phyloP scores from a whole-genome alignment of 768 basidiomycete genomes.

The Exidia glandulosa region DNA sequence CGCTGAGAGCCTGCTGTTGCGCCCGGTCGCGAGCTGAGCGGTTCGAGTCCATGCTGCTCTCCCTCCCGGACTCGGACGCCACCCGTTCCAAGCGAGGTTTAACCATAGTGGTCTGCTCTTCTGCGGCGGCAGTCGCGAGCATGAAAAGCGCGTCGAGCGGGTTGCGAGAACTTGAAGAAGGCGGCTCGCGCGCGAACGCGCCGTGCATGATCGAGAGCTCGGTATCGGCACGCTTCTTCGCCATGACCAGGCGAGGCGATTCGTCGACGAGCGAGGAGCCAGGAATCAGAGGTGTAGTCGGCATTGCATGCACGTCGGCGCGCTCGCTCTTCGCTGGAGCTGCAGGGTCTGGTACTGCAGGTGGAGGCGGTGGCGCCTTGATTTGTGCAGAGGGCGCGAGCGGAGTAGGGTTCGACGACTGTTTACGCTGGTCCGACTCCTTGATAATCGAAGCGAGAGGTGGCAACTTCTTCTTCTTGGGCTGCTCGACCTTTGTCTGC shows the following conservation, averaged over 20 bases:
- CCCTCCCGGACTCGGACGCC: background rate
- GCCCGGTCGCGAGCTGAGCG: background rate
- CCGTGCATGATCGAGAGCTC: background rate
- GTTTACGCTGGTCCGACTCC: background rate
- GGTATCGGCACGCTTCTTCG: background rate
- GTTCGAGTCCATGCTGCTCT: background rate
- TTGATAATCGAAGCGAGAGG: background rate
- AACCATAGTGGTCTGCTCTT: background rate
- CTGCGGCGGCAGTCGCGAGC: background rate
- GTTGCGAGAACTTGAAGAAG: background rate
- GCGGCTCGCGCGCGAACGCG: background rate
- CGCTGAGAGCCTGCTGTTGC: background rate
- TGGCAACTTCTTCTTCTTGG: background rate
- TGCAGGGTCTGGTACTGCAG: background rate
- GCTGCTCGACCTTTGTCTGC: too few relatives aligned
- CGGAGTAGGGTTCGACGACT: background rate
- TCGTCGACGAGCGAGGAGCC: background rate
- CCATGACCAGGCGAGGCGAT: background rate
- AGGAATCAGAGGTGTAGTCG: background rate
- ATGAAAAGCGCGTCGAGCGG: background rate
- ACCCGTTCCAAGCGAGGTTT: background rate
- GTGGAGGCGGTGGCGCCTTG: background rate
- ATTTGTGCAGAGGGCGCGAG: background rate
- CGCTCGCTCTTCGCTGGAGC: background rate
- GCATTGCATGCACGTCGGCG: background rate